These are phyloP conservation scores for Monosporascus sp. DNA, from an alignment of 2,329 filamentous ascomycete species.

Conservation along the genomic window DNA sequence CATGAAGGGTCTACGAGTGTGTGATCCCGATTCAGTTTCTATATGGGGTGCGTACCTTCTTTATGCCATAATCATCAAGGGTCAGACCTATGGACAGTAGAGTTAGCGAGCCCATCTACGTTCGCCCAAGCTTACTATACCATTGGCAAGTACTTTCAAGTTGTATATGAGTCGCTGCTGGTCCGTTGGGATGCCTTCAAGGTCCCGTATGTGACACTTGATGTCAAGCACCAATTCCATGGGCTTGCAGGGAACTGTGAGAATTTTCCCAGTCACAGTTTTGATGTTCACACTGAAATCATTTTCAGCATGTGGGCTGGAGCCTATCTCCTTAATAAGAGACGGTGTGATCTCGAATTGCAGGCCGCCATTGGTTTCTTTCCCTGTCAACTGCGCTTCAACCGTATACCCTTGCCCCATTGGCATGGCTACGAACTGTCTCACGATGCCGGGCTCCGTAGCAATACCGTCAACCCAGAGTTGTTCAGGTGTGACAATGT, in stretches of 20 bases:
- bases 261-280: not conserved
- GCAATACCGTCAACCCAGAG: conserved; percentile 37
- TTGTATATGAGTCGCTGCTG: not conserved
- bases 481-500: conserved; percentile 32
- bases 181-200: not conserved
- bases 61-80: not conserved
- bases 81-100: not conserved
- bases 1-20: too few species aligned
- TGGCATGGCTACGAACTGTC: conserved; percentile 45
- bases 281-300: not conserved
- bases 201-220: not conserved
- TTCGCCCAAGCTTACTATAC: not conserved
- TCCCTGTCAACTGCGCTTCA: conserved; percentile 39
- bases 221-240: not conserved
- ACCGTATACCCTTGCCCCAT: conserved; percentile 36
- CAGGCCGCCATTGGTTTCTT: conserved; percentile 34
- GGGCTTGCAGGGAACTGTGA: not conserved
- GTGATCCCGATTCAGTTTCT: too few species aligned
- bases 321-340: not conserved
- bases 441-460: conserved; percentile 29
- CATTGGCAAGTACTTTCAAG: not conserved
- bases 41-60: not conserved
- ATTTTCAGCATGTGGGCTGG: not conserved
- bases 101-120: not conserved
- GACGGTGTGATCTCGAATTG: conserved; percentile 38